Evolutionary conservation across 148 eudicot species (phyloP).

Genomic region (Rhododendron griersonianum): DNA sequence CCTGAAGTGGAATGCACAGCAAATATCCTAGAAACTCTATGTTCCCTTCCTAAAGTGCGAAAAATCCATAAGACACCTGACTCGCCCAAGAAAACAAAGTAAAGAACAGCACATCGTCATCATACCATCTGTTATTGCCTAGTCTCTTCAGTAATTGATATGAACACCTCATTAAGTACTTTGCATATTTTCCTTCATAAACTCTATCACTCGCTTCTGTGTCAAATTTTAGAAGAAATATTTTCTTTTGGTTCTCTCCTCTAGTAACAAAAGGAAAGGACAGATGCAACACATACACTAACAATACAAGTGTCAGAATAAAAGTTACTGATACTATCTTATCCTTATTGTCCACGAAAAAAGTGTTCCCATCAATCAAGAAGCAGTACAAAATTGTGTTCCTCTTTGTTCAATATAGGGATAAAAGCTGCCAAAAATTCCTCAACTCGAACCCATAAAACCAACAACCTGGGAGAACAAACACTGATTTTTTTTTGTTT

Average conservation of each 20-base stretch:
- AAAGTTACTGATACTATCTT: background rate
- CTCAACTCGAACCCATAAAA: background rate
- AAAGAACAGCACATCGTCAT: background rate
- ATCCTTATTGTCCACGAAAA: background rate
- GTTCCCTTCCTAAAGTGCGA: background rate
- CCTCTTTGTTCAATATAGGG: background rate
- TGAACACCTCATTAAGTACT: background rate
- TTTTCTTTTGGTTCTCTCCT: background rate
- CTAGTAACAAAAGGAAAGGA: background rate
- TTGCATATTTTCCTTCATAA: background rate
- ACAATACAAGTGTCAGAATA: background rate
- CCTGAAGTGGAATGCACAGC: background rate
- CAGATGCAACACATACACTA: background rate
- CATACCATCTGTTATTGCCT: background rate
- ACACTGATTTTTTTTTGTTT: background rate
- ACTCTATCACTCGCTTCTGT: background rate
- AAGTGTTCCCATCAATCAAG: background rate
- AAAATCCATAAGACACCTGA: background rate
- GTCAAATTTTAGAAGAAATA: background rate
- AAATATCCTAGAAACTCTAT: background rate
- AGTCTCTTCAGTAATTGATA: background rate
- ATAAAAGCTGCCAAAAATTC: background rate
- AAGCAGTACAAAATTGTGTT: background rate
- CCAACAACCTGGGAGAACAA: background rate
- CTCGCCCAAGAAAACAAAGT: background rate